A percentile compares a stretch with the other conserved stretches of the same genome.
Evolutionary conservation across 2,329 filamentous ascomycete species (phyloP).

Genomic region (Scopulariopsis brevicaulis): DNA sequence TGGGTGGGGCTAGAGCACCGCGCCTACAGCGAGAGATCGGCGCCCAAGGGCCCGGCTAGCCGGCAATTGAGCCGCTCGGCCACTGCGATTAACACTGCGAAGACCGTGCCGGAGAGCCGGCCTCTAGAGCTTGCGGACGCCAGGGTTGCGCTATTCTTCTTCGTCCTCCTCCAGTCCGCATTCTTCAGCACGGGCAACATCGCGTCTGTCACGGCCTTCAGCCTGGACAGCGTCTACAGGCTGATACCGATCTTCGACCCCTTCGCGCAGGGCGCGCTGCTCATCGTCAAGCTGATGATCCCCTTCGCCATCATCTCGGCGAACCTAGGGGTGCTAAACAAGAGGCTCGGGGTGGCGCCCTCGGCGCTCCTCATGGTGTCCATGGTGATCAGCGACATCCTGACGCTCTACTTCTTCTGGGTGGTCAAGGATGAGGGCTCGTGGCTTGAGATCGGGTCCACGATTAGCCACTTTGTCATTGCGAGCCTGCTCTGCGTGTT

Average conservation of each 20-base stretch:
- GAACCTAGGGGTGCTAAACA: constrained; percentile 88
- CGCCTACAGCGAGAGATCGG: constrained; percentile 26
- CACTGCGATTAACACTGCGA: constrained; percentile 5
- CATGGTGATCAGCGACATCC: constrained; percentile 80
- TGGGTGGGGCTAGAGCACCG: constrained; percentile 91
- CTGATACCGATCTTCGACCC: constrained; percentile 89
- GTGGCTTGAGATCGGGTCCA: constrained; percentile 95
- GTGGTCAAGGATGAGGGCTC: constrained; percentile 93
- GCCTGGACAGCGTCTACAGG: constrained; percentile 76
- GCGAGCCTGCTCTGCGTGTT: constrained; percentile 84
- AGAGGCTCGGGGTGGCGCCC: constrained; percentile 69
- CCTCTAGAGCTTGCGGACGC: constrained; percentile 71
- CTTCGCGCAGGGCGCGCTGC: constrained; percentile 77
- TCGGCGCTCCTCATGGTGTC: constrained; percentile 90
- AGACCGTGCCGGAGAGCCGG: constrained; percentile 31
- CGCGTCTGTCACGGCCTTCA: constrained; percentile 87
- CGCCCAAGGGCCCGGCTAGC: neutral
- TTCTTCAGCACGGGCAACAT: constrained; percentile 98
- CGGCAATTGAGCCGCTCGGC: neutral
- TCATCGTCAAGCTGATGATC: constrained; percentile 83
- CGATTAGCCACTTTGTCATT: constrained; percentile 91
- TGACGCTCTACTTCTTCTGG: constrained; percentile 96
- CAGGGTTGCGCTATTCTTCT: constrained; percentile 86
- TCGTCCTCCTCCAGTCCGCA: constrained; percentile 85
- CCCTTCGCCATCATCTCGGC: constrained; percentile 89